A percentile compares a stretch with the other conserved stretches of the same genome.
Conservation (phyloP, 2,329 filamentous ascomycete genomes). For the Colletotrichum neosansevieriae region DNA sequence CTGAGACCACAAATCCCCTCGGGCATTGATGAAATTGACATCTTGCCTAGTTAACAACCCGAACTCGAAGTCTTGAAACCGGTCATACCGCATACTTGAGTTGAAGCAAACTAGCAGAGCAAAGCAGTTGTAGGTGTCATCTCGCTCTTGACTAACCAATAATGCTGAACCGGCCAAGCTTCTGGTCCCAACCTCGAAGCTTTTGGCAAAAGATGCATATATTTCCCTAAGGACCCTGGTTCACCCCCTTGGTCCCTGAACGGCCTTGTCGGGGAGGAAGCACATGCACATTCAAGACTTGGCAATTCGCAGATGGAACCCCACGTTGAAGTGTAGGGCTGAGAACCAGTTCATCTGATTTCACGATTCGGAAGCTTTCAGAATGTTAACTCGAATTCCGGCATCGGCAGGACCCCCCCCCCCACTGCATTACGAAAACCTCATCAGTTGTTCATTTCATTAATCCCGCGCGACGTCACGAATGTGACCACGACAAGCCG, state of each 20-base stretch:
- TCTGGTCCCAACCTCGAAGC: no score
- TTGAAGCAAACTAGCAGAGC: no score
- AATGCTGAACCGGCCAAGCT: no score
- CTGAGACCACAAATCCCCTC: no score
- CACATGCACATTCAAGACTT: conserved; percentile 1
- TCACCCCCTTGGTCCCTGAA: not conserved
- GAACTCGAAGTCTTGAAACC: no score
- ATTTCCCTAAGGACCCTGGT: not conserved
- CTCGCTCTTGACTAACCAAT: no score
- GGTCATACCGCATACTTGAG: no score
- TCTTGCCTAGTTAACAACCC: no score
- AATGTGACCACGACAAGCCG: conserved; percentile 20
- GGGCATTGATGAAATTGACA: no score
- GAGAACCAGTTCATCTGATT: conserved; percentile 18
- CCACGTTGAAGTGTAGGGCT: conserved; percentile 18
- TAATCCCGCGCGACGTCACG: conserved; percentile 31
- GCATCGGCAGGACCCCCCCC: not conserved
- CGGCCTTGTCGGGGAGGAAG: not conserved
- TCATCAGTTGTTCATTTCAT: conserved; percentile 26
- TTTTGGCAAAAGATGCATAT: not conserved
- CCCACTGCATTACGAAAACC: conserved; percentile 17
- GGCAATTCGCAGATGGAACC: conserved; percentile 19
- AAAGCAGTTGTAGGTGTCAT: no score
- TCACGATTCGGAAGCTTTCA: not conserved
- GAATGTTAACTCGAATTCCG: not conserved